Evolutionary conservation across 768 basidiomycete genomes (phyloP).

Genomic region (Suillus occidentalis): DNA sequence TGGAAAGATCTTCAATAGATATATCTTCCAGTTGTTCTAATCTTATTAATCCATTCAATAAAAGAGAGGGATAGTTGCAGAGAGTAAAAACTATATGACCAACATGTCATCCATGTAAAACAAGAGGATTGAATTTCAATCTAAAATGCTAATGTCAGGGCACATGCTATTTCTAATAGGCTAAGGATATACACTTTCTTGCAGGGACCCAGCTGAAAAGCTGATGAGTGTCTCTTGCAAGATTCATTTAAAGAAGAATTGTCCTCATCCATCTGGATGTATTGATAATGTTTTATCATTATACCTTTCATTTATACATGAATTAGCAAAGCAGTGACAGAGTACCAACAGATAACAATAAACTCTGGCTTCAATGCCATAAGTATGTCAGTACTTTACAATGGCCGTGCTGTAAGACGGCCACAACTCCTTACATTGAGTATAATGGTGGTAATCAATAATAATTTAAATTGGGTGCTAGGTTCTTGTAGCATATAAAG

Average conservation of each 20-base stretch:
- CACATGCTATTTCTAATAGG: not conserved
- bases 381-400: too few relatives aligned
- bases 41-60: conserved; percentile 10
- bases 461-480: too few relatives aligned
- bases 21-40: conserved; percentile 2
- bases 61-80: conserved; percentile 1
- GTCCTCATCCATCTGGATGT: not conserved
- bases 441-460: too few relatives aligned
- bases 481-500: too few relatives aligned
- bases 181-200: not conserved
- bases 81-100: conserved; percentile 1
- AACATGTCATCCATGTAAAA: conserved; percentile 5
- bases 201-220: not conserved
- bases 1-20: not conserved
- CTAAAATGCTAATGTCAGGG: not conserved
- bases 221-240: not conserved
- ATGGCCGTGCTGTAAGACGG: too few relatives aligned
- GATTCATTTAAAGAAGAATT: not conserved
- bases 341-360: too few relatives aligned
- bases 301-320: not conserved
- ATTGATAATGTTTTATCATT: not conserved
- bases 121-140: not conserved
- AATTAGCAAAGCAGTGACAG: too few relatives aligned
- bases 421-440: too few relatives aligned
- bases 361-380: too few relatives aligned